Base-by-base conservation (phyloP, 148 eudicot genomes). In the Suaeda aralocaspica region DNA sequence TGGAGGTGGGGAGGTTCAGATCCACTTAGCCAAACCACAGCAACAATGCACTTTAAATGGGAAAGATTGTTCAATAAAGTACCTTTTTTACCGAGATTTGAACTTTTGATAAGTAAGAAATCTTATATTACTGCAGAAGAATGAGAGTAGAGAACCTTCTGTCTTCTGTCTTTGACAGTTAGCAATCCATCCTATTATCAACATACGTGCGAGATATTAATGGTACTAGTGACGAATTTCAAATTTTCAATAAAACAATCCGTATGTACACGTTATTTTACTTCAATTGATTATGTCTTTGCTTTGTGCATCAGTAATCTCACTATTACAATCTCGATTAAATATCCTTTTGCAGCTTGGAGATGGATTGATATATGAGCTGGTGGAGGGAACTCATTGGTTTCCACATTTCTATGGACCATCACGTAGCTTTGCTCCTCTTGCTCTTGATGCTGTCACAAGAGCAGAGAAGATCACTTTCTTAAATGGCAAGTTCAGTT, bases 341-440 rank as follows among this genome's bases (percentile, higher is more conserved):
- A n/a, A n/a, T n/a, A 29, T 30, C 22, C 3, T 49, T 15, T 30
- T 58, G 74, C 88, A 91, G 97, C 92, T 94, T 26, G 99, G 99
- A 14, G 90, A 91, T 71, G 97, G 99, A 60, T 73, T 91, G 72
- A 77, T 89, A 5, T 94, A 94, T 74, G 99, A 94, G 78, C 87
- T 79, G 59, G 95, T 79, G 71, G 92, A 84, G 50, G 96, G 75
- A 30, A 76, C 80, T 22, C 74, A 84, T 52, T 61, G 85, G 76
- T 91, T 94, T 64, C 96, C 98, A 28, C 98, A 94, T 82, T 94
- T 87, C 73, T 94, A 91, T 68, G 98, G 98, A 28, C 98, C 96
- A 48, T 89, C 92, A 52, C 86, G 89, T 72, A 87, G 86, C 78
- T 94, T 84, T 57, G 73, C 81, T 75, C 92, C 98, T 61, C 92